Evolutionary conservation across 1,284 basidiomycete genomes (phyloP).

Genomic region (Irpex lacteus): DNA sequence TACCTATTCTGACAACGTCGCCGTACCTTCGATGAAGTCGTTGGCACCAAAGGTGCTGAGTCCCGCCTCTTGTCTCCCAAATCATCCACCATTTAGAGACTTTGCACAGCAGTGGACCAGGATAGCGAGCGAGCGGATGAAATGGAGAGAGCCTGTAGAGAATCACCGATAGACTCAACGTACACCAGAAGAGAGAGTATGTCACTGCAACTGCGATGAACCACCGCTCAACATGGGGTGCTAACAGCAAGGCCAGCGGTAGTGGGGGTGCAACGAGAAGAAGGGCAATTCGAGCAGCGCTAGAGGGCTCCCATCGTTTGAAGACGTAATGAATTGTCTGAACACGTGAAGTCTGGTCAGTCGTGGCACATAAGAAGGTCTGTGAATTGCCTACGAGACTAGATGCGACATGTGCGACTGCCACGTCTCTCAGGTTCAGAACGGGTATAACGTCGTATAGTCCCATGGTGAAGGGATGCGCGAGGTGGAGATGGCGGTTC

Average conservation of each 20-base stretch:
- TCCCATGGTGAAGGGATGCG: background rate
- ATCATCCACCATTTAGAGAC: constrained; percentile 25
- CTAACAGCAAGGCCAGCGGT: background rate
- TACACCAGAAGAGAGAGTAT: background rate
- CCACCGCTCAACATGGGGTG: background rate
- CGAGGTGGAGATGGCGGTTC: background rate
- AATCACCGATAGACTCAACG: constrained; percentile 17
- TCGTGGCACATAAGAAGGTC: background rate
- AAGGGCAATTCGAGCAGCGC: background rate
- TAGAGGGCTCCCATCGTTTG: background rate
- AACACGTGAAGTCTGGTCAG: background rate
- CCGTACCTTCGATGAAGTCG: constrained; percentile 26
- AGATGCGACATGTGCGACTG: background rate
- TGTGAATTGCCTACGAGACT: background rate
- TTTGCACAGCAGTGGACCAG: constrained; percentile 25
- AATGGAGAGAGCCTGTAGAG: constrained; percentile 31
- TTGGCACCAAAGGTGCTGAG: constrained; percentile 23
- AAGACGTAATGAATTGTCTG: background rate
- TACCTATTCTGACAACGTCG: constrained; percentile 30
- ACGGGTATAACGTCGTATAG: background rate
- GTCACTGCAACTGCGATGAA: background rate
- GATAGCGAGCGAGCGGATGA: constrained; percentile 29
- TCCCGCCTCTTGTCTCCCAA: constrained; percentile 19
- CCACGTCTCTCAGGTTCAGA: background rate
- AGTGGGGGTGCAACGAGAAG: background rate